phyloP scores from a whole-genome alignment of 2,329 filamentous ascomycete genomes.

The Nannizzia gypsea region DNA sequence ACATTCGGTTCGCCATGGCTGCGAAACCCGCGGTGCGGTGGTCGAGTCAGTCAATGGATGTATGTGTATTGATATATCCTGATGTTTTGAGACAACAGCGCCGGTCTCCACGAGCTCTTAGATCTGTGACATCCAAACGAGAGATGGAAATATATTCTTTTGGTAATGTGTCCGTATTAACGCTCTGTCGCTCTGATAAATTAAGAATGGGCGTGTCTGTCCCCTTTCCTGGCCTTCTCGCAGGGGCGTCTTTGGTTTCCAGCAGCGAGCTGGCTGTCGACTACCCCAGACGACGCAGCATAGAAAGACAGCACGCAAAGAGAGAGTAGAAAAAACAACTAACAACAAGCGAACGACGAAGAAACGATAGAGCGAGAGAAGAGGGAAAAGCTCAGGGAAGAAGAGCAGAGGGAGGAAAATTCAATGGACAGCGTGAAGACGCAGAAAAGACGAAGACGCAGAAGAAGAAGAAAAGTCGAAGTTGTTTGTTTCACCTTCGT shows the following conservation, averaged over 20 bases:
- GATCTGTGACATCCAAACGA: conserved; percentile 3
- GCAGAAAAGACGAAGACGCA: no score
- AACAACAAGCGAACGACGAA: neutral
- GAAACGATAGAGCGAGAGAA: neutral
- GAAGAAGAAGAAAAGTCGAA: neutral
- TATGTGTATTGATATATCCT: neutral
- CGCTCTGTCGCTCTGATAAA: neutral
- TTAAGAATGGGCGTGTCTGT: neutral
- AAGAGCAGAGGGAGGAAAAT: neutral
- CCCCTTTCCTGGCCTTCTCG: neutral
- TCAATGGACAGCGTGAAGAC: neutral
- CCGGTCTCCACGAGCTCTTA: neutral
- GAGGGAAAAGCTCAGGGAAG: neutral
- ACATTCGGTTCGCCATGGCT: conserved; percentile 49
- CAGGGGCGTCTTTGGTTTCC: neutral
- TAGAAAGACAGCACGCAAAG: neutral
- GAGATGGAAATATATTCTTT: neutral
- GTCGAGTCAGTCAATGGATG: neutral
- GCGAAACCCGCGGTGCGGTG: neutral
- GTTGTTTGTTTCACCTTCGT: conserved; percentile 2
- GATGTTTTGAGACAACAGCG: neutral
- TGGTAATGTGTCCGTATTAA: neutral
- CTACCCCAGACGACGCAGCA: neutral
- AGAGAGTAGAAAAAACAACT: neutral
- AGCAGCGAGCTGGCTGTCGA: neutral